These are phyloP conservation scores for Microdochium trichocladiopsis DNA, from an alignment of 2,329 filamentous ascomycete species.

Conservation along the genomic window DNA sequence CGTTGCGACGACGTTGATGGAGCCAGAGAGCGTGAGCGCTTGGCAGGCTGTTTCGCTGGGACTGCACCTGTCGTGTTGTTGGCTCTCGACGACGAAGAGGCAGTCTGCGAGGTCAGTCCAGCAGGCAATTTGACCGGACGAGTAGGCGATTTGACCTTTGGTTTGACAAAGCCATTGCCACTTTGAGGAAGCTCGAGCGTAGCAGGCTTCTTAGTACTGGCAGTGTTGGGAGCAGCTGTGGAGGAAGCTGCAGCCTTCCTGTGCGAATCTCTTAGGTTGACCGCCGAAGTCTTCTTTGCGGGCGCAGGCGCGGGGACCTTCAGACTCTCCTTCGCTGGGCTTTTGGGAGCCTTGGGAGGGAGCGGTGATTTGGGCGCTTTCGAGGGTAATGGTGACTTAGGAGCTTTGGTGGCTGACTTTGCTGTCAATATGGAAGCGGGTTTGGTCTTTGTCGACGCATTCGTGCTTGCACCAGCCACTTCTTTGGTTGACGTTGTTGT, in stretches of 20 bases:
- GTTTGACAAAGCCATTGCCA: slow-evolving; percentile 43
- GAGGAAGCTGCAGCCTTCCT: slow-evolving; percentile 15
- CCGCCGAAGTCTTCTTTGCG: slow-evolving; percentile 25
- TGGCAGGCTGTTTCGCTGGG: slow-evolving; percentile 30
- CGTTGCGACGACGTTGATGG: slow-evolving; percentile 21
- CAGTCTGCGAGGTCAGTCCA: slow-evolving; percentile 62
- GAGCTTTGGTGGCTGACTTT: slow-evolving; percentile 21
- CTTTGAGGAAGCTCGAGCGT: slow-evolving; percentile 30
- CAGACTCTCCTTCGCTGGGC: slow-evolving; percentile 19
- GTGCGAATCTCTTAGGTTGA: slow-evolving; percentile 20
- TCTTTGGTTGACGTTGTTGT: background rate
- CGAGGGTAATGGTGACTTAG: slow-evolving; percentile 16
- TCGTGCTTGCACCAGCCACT: slow-evolving; percentile 1
- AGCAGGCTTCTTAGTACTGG: slow-evolving; percentile 31
- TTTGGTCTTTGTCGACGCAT: slow-evolving; percentile 13
- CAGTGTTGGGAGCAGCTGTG: background rate
- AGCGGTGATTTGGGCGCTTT: slow-evolving; percentile 30
- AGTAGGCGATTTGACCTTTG: slow-evolving; percentile 62
- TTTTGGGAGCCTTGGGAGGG: slow-evolving; percentile 29
- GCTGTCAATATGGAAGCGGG: slow-evolving; percentile 1
- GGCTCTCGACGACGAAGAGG: slow-evolving; percentile 60
- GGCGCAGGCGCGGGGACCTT: slow-evolving; percentile 20
- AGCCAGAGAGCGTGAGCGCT: slow-evolving; percentile 15
- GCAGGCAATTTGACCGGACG: slow-evolving; percentile 60
- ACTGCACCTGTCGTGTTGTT: slow-evolving; percentile 21